Base-by-base conservation (phyloP, 805 yeast genomes). In the Saccharomycopsis synnaedendra region DNA sequence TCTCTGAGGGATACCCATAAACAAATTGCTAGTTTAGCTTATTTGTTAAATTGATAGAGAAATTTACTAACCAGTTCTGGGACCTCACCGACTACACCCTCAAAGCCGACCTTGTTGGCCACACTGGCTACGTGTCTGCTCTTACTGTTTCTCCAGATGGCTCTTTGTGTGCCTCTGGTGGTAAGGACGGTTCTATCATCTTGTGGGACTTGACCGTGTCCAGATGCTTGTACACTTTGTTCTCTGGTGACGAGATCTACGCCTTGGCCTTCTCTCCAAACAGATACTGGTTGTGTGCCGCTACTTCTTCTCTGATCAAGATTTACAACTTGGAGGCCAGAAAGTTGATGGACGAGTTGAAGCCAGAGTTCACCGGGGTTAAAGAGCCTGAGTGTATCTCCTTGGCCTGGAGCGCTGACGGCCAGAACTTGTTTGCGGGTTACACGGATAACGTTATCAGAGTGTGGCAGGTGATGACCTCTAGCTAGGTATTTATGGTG, bases 201-300 rank as follows among this genome's bases (percentile, higher is more conserved):
- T 82, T 93, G 70, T 93, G 99, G 99, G 94, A 89, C 78, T 79
- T 90, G 75, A 77, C 80, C 78, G 71, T 78, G 64, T 80, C 84
- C 77, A 71, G 74, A 66, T 81, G 89, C 66, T 78, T 89, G 67
- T 90, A 88, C 95, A 82, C 96, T 66, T 80, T 93, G 71, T 75
- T 78, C 65, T 90, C 96, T 64, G 87, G 93, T 71, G 93, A 90
- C 68, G 97, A 90, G 80, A 88, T 93, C 63, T 86, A 86, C 74
- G 94, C 97, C 70, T 80, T 93, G 69, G 95, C 97, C 64, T 93
- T 93, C 95, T 90, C 97, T 71, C 98, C 99, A 76, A 86, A 86
- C 95, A 89, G 98, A 84, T 93, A 86, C 94, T 93, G 98, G 98
- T 85, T 93, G 72, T 90, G 95, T 70, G 98, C 97, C 75, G 97